Evolutionary conservation across 345 rosid species (phyloP).

Genomic region (Euclidium syriacum): DNA sequence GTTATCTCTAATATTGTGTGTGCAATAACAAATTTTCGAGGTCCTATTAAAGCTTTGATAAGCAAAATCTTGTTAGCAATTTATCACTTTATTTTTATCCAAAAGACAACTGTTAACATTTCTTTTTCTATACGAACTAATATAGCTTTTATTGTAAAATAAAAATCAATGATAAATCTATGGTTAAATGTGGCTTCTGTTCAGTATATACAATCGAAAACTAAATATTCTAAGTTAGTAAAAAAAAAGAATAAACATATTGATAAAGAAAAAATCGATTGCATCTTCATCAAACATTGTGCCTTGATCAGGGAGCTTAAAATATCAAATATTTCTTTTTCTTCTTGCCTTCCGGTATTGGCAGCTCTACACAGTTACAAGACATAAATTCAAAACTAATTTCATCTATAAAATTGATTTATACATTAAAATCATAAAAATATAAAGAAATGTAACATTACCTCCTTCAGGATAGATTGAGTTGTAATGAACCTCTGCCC

Average conservation of each 20-base stretch:
- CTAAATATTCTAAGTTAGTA: no score
- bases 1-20: no score
- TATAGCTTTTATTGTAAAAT: background rate
- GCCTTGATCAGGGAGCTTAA: constrained; percentile 3
- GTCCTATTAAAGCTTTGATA: no score
- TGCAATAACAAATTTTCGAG: no score
- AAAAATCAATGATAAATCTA: background rate
- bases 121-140: no score
- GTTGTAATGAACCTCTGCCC: constrained; percentile 99
- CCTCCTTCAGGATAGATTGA: constrained; percentile 93
- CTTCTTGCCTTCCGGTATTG: constrained; percentile 26
- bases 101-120: no score
- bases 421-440: no score
- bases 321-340: constrained; percentile 35
- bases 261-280: background rate
- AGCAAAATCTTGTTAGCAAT: no score
- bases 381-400: no score
- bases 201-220: constrained; percentile 17
- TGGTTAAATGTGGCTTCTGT: constrained; percentile 2
- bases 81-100: no score
- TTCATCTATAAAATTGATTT: no score
- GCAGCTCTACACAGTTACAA: constrained; percentile 22
- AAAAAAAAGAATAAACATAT: constrained; percentile 21
- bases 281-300: constrained; percentile 2
- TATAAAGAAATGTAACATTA: constrained; percentile 21